Evolutionary conservation across 2,329 filamentous ascomycete genomes (phyloP).

Genomic region (Penicillium nordicum): DNA sequence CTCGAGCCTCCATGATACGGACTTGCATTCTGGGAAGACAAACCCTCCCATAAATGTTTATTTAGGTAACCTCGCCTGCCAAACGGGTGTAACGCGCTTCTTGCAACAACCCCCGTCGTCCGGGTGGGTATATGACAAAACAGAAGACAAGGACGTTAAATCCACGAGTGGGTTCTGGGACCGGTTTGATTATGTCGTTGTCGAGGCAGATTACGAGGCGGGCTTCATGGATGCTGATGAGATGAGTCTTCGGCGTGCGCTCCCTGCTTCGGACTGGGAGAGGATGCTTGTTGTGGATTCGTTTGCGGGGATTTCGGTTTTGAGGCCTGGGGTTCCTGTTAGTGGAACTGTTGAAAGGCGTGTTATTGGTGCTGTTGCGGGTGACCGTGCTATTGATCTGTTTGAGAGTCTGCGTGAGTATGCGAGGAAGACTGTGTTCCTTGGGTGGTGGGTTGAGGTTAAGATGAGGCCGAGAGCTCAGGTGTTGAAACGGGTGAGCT

Average conservation of each 20-base stretch:
- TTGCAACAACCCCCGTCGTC: constrained; percentile 41
- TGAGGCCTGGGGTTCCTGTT: constrained; percentile 43
- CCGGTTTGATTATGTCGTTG: constrained; percentile 57
- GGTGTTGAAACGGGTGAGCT: constrained; percentile 39
- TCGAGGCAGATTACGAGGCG: constrained; percentile 43
- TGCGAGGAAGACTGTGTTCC: constrained; percentile 33
- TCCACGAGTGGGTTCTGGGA: constrained; percentile 55
- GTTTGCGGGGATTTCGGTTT: constrained; percentile 49
- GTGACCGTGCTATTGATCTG: constrained; percentile 28
- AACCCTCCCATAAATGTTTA: constrained; percentile 39
- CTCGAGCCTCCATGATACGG: constrained; percentile 4
- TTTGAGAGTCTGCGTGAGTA: constrained; percentile 29
- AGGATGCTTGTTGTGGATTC: constrained; percentile 50
- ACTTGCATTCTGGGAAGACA: not conserved
- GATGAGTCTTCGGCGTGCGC: constrained; percentile 41
- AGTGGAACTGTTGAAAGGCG: constrained; percentile 32
- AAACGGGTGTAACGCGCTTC: constrained; percentile 62
- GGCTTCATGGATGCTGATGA: constrained; percentile 19
- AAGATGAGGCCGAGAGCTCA: constrained; percentile 53
- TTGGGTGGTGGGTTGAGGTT: constrained; percentile 56
- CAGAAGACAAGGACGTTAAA: constrained; percentile 49
- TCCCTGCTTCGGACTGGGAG: constrained; percentile 45
- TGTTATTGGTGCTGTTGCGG: constrained; percentile 34
- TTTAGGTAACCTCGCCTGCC: constrained; percentile 60
- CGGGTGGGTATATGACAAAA: constrained; percentile 60